phyloP scores from a whole-genome alignment of 192 early-diverging fungal species.

The Backusella morwellensis region DNA sequence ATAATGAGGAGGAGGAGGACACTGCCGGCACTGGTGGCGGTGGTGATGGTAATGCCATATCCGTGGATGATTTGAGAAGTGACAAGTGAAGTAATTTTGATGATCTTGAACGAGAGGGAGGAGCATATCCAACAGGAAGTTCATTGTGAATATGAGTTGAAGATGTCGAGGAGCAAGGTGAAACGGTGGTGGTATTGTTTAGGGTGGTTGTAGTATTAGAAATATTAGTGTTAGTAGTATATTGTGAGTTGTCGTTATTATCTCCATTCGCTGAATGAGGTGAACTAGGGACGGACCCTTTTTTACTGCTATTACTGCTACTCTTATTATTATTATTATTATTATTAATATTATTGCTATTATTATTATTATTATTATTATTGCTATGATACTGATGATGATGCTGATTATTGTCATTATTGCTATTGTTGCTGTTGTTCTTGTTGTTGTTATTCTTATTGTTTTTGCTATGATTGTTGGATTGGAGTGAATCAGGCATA shows the following conservation, averaged over 20 bases:
- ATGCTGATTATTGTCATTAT: conserved; percentile 20
- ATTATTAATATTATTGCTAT: background rate
- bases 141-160: background rate
- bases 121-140: conserved; percentile 33
- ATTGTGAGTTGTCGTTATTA: background rate
- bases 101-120: conserved; percentile 30
- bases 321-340: background rate
- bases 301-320: conserved; percentile 23
- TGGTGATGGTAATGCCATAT: conserved; percentile 1
- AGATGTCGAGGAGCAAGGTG: background rate
- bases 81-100: conserved; percentile 24
- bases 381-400: conserved; percentile 19
- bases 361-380: conserved; percentile 8
- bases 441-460: background rate
- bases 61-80: background rate
- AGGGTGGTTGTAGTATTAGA: background rate
- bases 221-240: background rate
- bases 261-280: background rate
- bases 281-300: background rate
- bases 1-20: background rate
- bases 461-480: conserved; percentile 23
- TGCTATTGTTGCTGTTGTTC: background rate
- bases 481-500: conserved; percentile 42
- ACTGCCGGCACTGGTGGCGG: background rate
- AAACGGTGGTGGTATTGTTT: background rate